phyloP scores from a whole-genome alignment of 768 basidiomycete species.

The Calocera cornea region DNA sequence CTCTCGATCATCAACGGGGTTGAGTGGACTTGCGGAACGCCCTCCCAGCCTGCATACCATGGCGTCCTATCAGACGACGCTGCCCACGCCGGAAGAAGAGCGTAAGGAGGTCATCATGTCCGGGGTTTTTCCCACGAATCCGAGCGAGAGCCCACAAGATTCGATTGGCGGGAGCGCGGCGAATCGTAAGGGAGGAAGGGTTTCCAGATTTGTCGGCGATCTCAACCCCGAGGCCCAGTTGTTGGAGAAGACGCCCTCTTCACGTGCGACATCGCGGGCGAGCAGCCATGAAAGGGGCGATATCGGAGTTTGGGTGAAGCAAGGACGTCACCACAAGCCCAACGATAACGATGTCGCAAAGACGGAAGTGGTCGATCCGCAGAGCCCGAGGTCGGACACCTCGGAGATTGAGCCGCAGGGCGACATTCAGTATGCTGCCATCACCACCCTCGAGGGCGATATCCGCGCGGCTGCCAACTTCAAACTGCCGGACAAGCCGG shows the following conservation, averaged over 20 bases:
- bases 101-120: neutral
- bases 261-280: neutral
- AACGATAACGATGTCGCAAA: neutral
- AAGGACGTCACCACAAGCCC: neutral
- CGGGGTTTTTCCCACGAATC: neutral
- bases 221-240: neutral
- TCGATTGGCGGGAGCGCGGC: neutral
- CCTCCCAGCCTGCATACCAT: neutral
- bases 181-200: neutral
- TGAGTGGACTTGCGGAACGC: neutral
- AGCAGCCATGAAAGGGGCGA: conserved; percentile 4
- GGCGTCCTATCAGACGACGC: neutral
- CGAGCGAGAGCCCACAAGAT: neutral
- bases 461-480: neutral
- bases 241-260: neutral
- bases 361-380: neutral
- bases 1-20: neutral
- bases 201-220: neutral
- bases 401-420: neutral
- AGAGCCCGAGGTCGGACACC: neutral
- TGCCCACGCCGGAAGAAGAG: neutral
- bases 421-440: neutral
- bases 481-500: neutral
- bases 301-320: neutral
- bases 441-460: neutral